These are phyloP conservation scores for Trichophyton simii DNA, from an alignment of 2,329 filamentous ascomycete species.

Conservation along the genomic window DNA sequence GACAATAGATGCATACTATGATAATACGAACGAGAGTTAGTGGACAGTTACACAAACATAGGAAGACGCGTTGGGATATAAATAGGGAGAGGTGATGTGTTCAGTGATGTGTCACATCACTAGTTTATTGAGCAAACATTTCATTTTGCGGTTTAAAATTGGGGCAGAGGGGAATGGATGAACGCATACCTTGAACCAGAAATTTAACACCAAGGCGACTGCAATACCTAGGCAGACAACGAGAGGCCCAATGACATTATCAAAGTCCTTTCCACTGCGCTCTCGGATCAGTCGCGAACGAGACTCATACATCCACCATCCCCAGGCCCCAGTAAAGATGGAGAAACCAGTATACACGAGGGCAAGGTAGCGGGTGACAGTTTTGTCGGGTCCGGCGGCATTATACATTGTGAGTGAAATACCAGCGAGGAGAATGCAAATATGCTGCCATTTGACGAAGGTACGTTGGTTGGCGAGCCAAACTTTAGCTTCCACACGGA, in stretches of 20 bases:
- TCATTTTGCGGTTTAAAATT: no score
- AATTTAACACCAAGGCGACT: constrained; percentile 70
- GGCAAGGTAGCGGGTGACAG: constrained; percentile 66
- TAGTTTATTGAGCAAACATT: not conserved
- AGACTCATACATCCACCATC: constrained; percentile 67
- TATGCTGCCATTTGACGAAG: constrained; percentile 97
- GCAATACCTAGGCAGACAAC: constrained; percentile 70
- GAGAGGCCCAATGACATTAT: constrained; percentile 73
- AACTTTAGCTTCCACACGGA: constrained; percentile 93
- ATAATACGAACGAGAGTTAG: not conserved
- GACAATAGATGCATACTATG: constrained; percentile 20
- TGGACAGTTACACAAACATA: not conserved
- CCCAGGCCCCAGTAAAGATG: constrained; percentile 74
- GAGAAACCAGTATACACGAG: constrained; percentile 72
- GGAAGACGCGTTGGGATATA: not conserved
- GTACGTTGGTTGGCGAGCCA: constrained; percentile 98
- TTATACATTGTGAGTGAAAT: constrained; percentile 79
- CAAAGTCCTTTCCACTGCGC: constrained; percentile 83
- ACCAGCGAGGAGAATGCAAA: constrained; percentile 73
- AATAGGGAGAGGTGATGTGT: not conserved
- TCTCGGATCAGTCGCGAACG: constrained; percentile 67
- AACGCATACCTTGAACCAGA: constrained; percentile 56
- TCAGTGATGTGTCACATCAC: not conserved
- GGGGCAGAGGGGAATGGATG: not conserved
- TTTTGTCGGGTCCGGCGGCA: constrained; percentile 62